Base-by-base conservation (phyloP, 2,329 filamentous ascomycete species). In the Balansia obtecta region DNA sequence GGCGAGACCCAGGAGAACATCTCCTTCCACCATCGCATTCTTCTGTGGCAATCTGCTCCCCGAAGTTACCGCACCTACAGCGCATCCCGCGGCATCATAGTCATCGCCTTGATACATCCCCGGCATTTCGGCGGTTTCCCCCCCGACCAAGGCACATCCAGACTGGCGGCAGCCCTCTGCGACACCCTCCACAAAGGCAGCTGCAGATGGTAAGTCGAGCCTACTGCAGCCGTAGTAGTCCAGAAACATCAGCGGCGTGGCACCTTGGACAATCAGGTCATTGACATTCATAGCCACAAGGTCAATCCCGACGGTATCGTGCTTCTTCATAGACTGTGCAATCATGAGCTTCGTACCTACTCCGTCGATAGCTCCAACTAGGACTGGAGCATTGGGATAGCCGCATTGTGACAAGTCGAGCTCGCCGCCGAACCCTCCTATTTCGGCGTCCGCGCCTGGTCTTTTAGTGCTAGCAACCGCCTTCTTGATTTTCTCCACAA, bases 241-340 rank as follows among this genome's bases (percentile, higher is more conserved):
- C 55, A 97, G 82, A 77, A 98, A 97, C 75, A 93, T 93, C 56
- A 97, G 76, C 2, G 93, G 90, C 58, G 93, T 88, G 12, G 93
- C 93, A 50, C 93, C 93, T 71, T 97, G 90, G 9, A 97, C 93
- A 48, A 98, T 84, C 0, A 98, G 77, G 63, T 98, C 93, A 67
- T 98, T 98, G 64, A 97, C 93, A 67, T 96, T 97, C 91, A 97
- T 97, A 57, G 93, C 93, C 4, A 98, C 93, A 37, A 98, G 79
- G 65, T 98, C 93, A 59, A 98, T 89, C 53, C 93, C 93, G 11
- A 98, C 91, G 3, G 90, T 95, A 67, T 91, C 83, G 69, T 96
- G 93, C 70, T 94, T 88, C 59, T 82, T 78, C 72, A 94, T 86
- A 12, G 82, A 80, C 65, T 96, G 91, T 0, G 93, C 93, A 61